Evolutionary conservation across 2,329 filamentous ascomycete species (phyloP).

Genomic region (Pseudogymnoascus sp.): DNA sequence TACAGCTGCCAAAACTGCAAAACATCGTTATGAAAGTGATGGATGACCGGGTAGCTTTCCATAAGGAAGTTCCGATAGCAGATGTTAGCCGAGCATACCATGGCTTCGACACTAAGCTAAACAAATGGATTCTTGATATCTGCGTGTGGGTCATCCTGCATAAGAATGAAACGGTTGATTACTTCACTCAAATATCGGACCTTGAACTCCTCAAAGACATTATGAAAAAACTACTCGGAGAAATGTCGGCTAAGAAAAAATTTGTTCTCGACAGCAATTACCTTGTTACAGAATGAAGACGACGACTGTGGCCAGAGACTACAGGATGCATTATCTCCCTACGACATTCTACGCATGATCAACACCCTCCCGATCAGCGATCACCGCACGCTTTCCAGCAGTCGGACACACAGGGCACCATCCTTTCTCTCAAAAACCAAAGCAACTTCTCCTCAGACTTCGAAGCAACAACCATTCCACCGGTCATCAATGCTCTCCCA

Average conservation of each 20-base stretch:
- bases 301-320: neutral
- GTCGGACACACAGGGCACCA: neutral
- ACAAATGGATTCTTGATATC: too few species aligned
- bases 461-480: neutral
- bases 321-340: neutral
- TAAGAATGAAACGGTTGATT: too few species aligned
- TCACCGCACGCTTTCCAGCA: neutral
- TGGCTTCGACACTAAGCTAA: too few species aligned
- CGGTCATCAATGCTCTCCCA: neutral
- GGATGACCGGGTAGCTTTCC: neutral
- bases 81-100: neutral
- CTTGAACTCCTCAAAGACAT: too few species aligned
- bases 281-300: too few species aligned
- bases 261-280: too few species aligned
- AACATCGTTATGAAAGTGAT: neutral
- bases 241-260: too few species aligned
- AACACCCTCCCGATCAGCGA: neutral
- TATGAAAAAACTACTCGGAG: too few species aligned
- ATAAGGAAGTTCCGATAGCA: too few species aligned
- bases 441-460: neutral
- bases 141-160: too few species aligned
- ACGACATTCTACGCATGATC: too few species aligned
- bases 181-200: too few species aligned
- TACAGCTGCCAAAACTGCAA: neutral
- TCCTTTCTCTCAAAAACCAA: neutral